These are phyloP conservation scores for Picochlorum sp. DNA, from an alignment of 139 green algal species.

Conservation along the genomic window DNA sequence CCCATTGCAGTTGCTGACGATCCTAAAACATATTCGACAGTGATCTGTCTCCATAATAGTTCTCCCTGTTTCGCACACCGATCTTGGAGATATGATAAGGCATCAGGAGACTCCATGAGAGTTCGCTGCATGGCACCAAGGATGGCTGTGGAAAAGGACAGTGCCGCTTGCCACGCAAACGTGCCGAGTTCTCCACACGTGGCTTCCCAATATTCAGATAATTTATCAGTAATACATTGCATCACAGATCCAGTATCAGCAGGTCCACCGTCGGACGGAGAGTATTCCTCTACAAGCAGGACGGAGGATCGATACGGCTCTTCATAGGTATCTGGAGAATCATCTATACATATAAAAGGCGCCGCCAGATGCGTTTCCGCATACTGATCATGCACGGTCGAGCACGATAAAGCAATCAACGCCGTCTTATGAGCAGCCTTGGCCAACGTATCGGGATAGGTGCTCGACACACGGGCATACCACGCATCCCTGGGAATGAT, in stretches of 20 bases:
- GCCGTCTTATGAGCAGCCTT: conserved; percentile 25
- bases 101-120: conserved; percentile 24
- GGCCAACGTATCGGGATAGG: conserved; percentile 24
- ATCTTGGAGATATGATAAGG: conserved; percentile 24
- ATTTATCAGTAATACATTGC: conserved; percentile 2
- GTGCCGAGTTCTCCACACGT: conserved; percentile 17
- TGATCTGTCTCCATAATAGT: conserved; percentile 25
- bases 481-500: conserved; percentile 14
- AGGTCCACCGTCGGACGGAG: conserved; percentile 23
- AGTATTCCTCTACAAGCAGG: conserved; percentile 33
- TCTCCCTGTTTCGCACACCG: conserved; percentile 25
- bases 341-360: conserved; percentile 29
- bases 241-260: conserved; percentile 28
- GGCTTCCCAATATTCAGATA: conserved; percentile 20
- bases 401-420: conserved; percentile 27
- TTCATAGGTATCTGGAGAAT: conserved; percentile 27
- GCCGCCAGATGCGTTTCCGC: conserved; percentile 27
- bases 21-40: conserved; percentile 3
- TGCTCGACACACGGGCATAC: conserved; percentile 18
- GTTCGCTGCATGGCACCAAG: conserved; percentile 18
- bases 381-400: conserved; percentile 2
- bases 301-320: conserved; percentile 20
- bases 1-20: neutral
- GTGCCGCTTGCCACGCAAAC: conserved; percentile 33
- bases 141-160: conserved; percentile 26